phyloP scores from a whole-genome alignment of 108 stramenopile species.

The Chaetoceros muelleri region DNA sequence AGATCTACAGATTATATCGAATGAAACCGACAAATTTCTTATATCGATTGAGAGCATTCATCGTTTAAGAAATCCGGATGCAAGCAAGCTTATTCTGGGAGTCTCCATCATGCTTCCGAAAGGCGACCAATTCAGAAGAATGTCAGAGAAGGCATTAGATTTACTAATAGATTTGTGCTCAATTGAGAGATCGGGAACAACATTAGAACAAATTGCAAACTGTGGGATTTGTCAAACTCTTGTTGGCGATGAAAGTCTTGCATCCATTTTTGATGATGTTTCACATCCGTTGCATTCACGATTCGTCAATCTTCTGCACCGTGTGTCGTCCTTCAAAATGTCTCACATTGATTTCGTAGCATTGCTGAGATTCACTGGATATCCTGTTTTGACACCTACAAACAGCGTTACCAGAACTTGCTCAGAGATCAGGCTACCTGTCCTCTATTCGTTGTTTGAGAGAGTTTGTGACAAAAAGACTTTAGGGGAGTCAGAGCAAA shows the following conservation, averaged over 20 bases:
- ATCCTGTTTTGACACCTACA: slow-evolving; percentile 52
- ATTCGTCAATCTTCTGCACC: slow-evolving; percentile 52
- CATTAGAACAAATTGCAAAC: slow-evolving; percentile 59
- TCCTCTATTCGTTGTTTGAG: slow-evolving; percentile 58
- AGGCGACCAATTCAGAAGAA: slow-evolving; percentile 25
- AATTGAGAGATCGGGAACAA: slow-evolving; percentile 56
- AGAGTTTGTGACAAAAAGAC: background rate
- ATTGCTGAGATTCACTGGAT: slow-evolving; percentile 56
- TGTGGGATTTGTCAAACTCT: slow-evolving; percentile 68
- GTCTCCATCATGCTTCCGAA: slow-evolving; percentile 46
- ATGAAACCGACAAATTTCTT: slow-evolving; percentile 17
- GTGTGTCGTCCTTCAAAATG: slow-evolving; percentile 75
- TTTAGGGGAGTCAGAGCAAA: slow-evolving; percentile 40
- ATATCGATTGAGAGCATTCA: slow-evolving; percentile 10
- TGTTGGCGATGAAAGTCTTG: slow-evolving; percentile 63
- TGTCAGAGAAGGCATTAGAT: slow-evolving; percentile 61
- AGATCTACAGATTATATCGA: slow-evolving; percentile 20
- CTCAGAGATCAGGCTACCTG: slow-evolving; percentile 54
- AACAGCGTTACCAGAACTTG: slow-evolving; percentile 28
- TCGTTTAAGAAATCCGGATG: slow-evolving; percentile 67
- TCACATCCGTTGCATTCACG: slow-evolving; percentile 60
- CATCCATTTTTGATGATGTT: slow-evolving; percentile 52
- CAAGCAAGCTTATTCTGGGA: slow-evolving; percentile 61
- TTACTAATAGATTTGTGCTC: slow-evolving; percentile 60
- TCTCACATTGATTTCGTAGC: slow-evolving; percentile 79